phyloP scores from a whole-genome alignment of 441 rosid species.

The Flueggea neowawraea region DNA sequence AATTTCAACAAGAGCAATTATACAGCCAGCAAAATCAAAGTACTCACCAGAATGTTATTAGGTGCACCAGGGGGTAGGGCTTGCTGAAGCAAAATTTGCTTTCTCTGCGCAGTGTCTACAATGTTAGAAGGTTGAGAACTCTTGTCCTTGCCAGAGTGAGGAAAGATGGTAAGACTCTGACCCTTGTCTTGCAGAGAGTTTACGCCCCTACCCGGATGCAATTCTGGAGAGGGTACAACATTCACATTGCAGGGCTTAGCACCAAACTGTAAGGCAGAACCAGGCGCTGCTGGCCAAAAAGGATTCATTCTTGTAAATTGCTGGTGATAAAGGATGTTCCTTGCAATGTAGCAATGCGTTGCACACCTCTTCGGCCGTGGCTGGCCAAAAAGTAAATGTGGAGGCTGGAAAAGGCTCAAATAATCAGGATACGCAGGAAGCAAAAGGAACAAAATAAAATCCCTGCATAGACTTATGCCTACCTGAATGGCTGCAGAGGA shows the following conservation, averaged over 20 bases:
- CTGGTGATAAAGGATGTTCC: constrained; percentile 68
- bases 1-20: background rate
- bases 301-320: constrained; percentile 81
- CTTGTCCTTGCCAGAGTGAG: constrained; percentile 51
- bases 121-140: constrained; percentile 42
- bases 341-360: constrained; percentile 91
- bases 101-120: constrained; percentile 69
- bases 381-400: constrained; percentile 68
- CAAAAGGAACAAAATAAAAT: background rate
- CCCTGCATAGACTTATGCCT: background rate
- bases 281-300: constrained; percentile 88
- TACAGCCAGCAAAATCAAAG: background rate
- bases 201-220: constrained; percentile 53
- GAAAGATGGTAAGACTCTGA: constrained; percentile 42
- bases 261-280: constrained; percentile 77
- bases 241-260: constrained; percentile 78
- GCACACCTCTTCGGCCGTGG: constrained; percentile 92
- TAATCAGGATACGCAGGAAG: background rate
- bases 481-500: constrained; percentile 84
- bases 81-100: constrained; percentile 85
- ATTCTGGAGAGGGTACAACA: constrained; percentile 66
- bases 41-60: constrained; percentile 69
- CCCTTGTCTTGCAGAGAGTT: constrained; percentile 53
- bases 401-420: constrained; percentile 44
- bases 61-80: constrained; percentile 82